These are phyloP conservation scores for Mycosphaerelloides madeirae DNA, from an alignment of 2,329 filamentous ascomycete genomes.

Conservation along the genomic window DNA sequence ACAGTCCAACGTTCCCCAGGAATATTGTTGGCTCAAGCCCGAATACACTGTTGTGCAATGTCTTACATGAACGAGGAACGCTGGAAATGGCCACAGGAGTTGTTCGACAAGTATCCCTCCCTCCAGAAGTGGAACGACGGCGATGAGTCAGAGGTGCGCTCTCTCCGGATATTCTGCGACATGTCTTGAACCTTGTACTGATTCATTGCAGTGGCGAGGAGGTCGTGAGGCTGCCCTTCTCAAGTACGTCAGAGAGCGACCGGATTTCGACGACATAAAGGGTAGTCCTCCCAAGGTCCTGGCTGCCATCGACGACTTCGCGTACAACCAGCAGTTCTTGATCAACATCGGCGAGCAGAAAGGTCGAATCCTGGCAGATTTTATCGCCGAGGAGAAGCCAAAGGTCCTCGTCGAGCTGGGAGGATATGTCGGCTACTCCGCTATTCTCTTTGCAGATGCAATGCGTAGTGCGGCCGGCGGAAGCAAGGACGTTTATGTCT, in stretches of 20 bases:
- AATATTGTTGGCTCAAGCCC: no score
- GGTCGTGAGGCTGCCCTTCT: slow-evolving; percentile 14
- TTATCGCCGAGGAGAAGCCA: slow-evolving; percentile 22
- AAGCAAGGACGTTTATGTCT: slow-evolving; percentile 28
- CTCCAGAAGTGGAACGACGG: slow-evolving; percentile 3
- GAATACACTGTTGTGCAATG: no score
- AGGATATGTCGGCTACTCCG: slow-evolving; percentile 35
- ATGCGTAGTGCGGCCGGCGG: slow-evolving; percentile 2
- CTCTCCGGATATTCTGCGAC: neutral
- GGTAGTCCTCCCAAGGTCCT: slow-evolving; percentile 29
- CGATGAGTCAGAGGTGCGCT: no score
- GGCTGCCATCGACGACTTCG: slow-evolving; percentile 31
- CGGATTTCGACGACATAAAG: slow-evolving; percentile 1
- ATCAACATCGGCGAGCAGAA: slow-evolving; percentile 33
- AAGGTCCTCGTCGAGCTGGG: slow-evolving; percentile 35
- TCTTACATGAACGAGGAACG: no score
- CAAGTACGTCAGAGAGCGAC: slow-evolving; percentile 1
- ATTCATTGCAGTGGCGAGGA: slow-evolving; percentile 6
- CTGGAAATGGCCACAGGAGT: no score
- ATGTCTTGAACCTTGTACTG: neutral
- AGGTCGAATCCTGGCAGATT: slow-evolving; percentile 21
- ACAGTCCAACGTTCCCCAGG: no score
- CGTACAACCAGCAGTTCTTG: slow-evolving; percentile 23
- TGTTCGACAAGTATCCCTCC: slow-evolving; percentile 5
- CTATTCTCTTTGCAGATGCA: slow-evolving; percentile 29